These are phyloP conservation scores for Nakaseomyces sp. DNA, from an alignment of 1,139 yeast genomes.

Conservation along the genomic window DNA sequence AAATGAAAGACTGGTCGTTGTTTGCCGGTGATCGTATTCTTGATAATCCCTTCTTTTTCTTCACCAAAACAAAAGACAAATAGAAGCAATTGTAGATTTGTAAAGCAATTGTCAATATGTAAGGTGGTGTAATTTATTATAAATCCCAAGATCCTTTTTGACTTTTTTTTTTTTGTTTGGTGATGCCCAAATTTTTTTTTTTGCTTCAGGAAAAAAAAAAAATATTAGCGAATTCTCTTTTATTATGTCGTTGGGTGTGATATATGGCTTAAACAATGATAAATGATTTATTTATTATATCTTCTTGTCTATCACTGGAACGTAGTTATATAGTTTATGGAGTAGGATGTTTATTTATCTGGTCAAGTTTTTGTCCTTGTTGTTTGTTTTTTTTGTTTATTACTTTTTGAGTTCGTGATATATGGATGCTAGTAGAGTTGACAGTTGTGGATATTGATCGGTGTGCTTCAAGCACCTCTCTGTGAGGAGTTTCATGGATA, in stretches of 20 bases:
- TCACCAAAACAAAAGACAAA: too few species aligned
- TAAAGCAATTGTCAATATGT: neutral
- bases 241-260: neutral
- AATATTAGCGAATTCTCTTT: neutral
- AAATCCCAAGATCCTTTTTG: too few species aligned
- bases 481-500: constrained; percentile 23
- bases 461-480: constrained; percentile 22
- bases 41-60: too few species aligned
- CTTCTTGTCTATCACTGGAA: too few species aligned
- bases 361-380: too few species aligned
- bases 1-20: too few species aligned
- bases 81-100: too few species aligned
- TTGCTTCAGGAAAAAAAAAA: neutral
- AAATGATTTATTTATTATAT: too few species aligned
- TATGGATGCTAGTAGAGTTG: constrained; percentile 11
- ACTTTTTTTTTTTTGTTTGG: neutral
- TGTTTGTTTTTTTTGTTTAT: neutral
- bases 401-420: constrained; percentile 1
- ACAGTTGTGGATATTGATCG: constrained; percentile 11
- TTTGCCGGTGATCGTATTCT: too few species aligned
- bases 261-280: neutral
- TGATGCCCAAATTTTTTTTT: constrained; percentile 3
- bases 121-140: too few species aligned
- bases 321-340: too few species aligned
- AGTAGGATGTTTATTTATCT: too few species aligned